phyloP scores from a whole-genome alignment of 768 basidiomycete species.

The Boletus vinaceobasis region DNA sequence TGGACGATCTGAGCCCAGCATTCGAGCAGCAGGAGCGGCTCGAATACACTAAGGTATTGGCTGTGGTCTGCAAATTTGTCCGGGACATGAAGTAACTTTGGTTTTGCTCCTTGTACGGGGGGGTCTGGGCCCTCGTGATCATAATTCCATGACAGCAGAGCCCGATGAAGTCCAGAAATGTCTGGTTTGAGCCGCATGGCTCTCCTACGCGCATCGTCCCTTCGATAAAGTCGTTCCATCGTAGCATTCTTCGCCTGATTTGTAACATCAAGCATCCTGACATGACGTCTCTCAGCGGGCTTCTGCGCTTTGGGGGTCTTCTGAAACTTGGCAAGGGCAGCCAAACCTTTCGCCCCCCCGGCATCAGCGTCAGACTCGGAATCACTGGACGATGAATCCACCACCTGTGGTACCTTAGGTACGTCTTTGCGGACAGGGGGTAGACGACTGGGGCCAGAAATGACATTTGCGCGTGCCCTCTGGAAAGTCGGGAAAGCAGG shows the following conservation, averaged over 20 bases:
- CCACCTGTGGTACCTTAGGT: constrained; percentile 3
- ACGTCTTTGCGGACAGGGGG: constrained; percentile 13
- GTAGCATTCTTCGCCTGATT: constrained; percentile 40
- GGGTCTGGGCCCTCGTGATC: constrained; percentile 61
- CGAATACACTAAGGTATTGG: constrained; percentile 73
- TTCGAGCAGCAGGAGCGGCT: constrained; percentile 83
- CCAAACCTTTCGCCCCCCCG: constrained; percentile 43
- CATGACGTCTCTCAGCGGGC: constrained; percentile 54
- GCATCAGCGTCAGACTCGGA: constrained; percentile 46
- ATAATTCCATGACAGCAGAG: constrained; percentile 85
- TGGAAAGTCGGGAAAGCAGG: constrained; percentile 44
- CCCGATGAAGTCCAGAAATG: constrained; percentile 70
- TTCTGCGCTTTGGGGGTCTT: constrained; percentile 60
- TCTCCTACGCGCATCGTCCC: constrained; percentile 57
- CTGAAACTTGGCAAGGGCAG: constrained; percentile 55
- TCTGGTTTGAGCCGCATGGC: constrained; percentile 80
- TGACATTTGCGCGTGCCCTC: constrained; percentile 27
- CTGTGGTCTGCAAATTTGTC: constrained; percentile 59
- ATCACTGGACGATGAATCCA: constrained; percentile 41
- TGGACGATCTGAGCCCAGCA: constrained; percentile 86
- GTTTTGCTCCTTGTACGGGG: constrained; percentile 42
- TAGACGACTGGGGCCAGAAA: constrained; percentile 34
- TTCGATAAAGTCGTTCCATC: constrained; percentile 49
- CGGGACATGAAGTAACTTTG: constrained; percentile 48
- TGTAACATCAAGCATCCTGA: constrained; percentile 60